Evolutionary conservation across 345 rosid genomes (phyloP).

Genomic region (Hypericum perforatum): DNA sequence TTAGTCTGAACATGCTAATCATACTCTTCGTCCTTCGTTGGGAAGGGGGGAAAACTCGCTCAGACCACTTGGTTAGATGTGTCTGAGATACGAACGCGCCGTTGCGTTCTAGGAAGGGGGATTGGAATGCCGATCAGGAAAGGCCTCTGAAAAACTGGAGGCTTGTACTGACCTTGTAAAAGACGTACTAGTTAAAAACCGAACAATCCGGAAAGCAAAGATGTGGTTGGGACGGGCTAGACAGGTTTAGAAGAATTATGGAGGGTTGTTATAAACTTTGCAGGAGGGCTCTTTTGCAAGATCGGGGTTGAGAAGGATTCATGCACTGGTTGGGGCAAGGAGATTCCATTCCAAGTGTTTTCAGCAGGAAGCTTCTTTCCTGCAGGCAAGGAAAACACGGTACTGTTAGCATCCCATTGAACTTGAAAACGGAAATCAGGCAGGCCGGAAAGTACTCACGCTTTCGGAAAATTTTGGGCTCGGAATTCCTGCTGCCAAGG

Average conservation of each 20-base stretch:
- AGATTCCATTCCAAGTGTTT: conserved; percentile 87
- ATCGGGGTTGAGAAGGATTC: conserved; percentile 63
- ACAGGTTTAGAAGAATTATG: conserved; percentile 22
- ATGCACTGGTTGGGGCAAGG: conserved; percentile 45
- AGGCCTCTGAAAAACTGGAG: conserved; percentile 67
- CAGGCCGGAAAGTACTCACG: conserved; percentile 45
- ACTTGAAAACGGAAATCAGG: not conserved
- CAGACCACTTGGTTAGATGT: conserved; percentile 35
- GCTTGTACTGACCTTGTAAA: conserved; percentile 30
- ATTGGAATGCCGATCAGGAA: conserved; percentile 54
- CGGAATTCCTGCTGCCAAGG: conserved; percentile 94
- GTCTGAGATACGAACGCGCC: conserved; percentile 65
- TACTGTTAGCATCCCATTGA: conserved; percentile 19
- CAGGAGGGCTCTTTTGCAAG: conserved; percentile 95
- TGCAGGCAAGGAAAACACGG: conserved; percentile 27
- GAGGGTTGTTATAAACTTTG: conserved; percentile 55
- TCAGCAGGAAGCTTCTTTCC: conserved; percentile 88
- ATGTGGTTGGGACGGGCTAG: conserved; percentile 15
- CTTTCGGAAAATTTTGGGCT: conserved; percentile 98
- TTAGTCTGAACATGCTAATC: conserved; percentile 24
- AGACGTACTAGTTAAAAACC: conserved; percentile 16
- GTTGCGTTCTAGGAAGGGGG: conserved; percentile 40
- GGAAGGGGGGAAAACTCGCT: conserved; percentile 15
- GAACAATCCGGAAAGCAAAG: conserved; percentile 15
- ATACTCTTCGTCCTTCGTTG: conserved; percentile 16